A percentile compares a stretch with the other conserved stretches of the same genome.
Evolutionary conservation across 1,284 basidiomycete genomes (phyloP).

Genomic region (Apiotrichum gracile): DNA sequence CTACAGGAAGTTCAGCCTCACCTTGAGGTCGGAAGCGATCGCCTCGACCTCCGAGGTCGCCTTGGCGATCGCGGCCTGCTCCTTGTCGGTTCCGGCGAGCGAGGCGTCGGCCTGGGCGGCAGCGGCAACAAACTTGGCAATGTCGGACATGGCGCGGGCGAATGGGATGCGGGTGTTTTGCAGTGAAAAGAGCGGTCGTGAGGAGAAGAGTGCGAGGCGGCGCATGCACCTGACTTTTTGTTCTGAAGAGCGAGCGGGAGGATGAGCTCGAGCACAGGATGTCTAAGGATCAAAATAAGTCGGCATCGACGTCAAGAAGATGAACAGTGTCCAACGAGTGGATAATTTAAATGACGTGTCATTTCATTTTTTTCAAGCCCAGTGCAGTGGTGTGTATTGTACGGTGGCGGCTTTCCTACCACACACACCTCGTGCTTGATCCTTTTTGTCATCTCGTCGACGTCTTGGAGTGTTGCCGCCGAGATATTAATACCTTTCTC

Average conservation of each 20-base stretch:
- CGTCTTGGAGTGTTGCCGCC: no score
- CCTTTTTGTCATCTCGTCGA: no score
- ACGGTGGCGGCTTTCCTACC: no score
- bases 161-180: not conserved
- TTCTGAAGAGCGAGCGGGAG: no score
- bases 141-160: conserved; percentile 30
- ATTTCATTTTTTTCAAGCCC: not conserved
- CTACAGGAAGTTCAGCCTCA: conserved; percentile 12
- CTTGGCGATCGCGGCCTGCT: conserved; percentile 35
- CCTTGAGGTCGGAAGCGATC: conserved; percentile 36
- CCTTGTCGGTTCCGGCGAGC: conserved; percentile 38
- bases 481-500: no score
- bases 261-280: not conserved
- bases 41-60: conserved; percentile 32
- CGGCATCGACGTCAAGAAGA: no score
- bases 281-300: no score
- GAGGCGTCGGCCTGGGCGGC: conserved; percentile 38
- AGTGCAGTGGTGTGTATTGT: not conserved
- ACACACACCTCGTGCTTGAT: no score
- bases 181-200: conserved; percentile 3
- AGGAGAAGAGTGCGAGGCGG: not conserved
- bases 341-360: conserved; percentile 13
- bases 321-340: no score
- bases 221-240: conserved; percentile 11
- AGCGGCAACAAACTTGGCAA: conserved; percentile 37